Base-by-base conservation (phyloP, 2,329 filamentous ascomycete genomes). In the Neopestalotiopsis rosae region DNA sequence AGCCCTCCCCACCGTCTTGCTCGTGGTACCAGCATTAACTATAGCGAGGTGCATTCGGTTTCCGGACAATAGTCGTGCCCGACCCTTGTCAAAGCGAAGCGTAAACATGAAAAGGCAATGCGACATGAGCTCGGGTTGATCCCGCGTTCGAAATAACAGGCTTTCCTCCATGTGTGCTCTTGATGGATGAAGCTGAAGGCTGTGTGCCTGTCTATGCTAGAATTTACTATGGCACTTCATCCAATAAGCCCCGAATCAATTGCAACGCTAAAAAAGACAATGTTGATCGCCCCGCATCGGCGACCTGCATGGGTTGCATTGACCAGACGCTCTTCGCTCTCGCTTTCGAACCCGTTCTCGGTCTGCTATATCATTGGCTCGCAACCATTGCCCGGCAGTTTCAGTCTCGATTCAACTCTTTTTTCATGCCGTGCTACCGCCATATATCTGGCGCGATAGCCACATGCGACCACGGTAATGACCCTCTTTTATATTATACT, bases 251-350 rank as follows among this genome's bases (percentile, higher is more conserved):
- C n/a, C 7, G 17, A 52, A 52, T 52, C 45, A 17, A 20, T 17
- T 52, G 45, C 9, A 52, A 52, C 45, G 45, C 45, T 52, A 52
- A n/a, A n/a, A 20, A 52, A 6, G 30, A 7, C 13, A 59, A 28
- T 13, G n/a, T 28, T 30, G 12, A 14, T 59, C 30, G 57, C 57
- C n/a, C 57, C n/a, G n/a, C 24, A 34, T 13, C 57, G 30, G 57
- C 13, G 13, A 34, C 57, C n/a, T 59, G 57, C 17, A 14, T 34
- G 4, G 5, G 57, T 59, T 28, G 57, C 57, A 28, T 34, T 30
- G 57, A 59, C 30, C 57, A 13, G 57, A 30, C 30, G 57, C 57
- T 59, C 24, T 32, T 59, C 57, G 57, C 57, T 59, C 57, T 59
- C 57, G 49, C 49, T 56, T 24, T 56, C 49, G 49, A n/a, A 24